A percentile compares a stretch with the other conserved stretches of the same genome.
Conservation (phyloP, 1,139 yeast species). For the Magnusiomyces suaveolens region DNA sequence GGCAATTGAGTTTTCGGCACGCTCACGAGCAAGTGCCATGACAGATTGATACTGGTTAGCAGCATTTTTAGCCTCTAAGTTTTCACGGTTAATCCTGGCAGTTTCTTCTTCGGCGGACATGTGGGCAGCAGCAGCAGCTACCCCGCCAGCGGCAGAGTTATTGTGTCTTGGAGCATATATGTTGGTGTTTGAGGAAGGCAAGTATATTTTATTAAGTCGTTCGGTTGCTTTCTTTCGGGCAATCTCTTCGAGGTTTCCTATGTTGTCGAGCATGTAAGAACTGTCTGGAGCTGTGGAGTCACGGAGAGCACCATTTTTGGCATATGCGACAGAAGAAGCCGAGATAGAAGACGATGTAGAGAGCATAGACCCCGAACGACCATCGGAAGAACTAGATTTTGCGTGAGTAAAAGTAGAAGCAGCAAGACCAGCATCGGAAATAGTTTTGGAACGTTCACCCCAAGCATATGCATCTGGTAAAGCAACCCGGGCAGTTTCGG, state of each 20-base stretch:
- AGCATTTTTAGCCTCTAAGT: constrained; percentile 35
- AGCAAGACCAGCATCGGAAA: constrained; percentile 15
- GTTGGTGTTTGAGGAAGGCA: constrained; percentile 19
- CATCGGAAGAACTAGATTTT: constrained; percentile 8
- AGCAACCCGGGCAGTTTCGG: constrained; percentile 29
- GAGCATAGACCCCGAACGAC: constrained; percentile 8
- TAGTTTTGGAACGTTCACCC: constrained; percentile 20
- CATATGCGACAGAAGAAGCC: constrained; percentile 9
- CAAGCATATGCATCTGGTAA: constrained; percentile 33
- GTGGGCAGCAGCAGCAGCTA: constrained; percentile 12
- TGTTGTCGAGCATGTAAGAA: constrained; percentile 14
- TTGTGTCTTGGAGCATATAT: constrained; percentile 12
- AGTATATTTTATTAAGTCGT: constrained; percentile 26
- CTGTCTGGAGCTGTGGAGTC: neutral
- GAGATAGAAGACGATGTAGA: constrained; percentile 8
- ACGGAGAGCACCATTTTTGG: neutral
- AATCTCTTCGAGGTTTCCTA: constrained; percentile 24
- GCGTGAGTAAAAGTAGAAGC: constrained; percentile 16
- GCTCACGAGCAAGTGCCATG: constrained; percentile 31
- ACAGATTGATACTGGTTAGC: constrained; percentile 23
- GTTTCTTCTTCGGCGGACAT: constrained; percentile 15
- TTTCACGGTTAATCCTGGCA: constrained; percentile 17
- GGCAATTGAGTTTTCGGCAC: constrained; percentile 28
- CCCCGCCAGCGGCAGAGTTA: constrained; percentile 13
- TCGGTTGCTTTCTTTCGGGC: constrained; percentile 32